phyloP scores from a whole-genome alignment of 1,139 yeast species.

The Geotrichum cucujoidarum region DNA sequence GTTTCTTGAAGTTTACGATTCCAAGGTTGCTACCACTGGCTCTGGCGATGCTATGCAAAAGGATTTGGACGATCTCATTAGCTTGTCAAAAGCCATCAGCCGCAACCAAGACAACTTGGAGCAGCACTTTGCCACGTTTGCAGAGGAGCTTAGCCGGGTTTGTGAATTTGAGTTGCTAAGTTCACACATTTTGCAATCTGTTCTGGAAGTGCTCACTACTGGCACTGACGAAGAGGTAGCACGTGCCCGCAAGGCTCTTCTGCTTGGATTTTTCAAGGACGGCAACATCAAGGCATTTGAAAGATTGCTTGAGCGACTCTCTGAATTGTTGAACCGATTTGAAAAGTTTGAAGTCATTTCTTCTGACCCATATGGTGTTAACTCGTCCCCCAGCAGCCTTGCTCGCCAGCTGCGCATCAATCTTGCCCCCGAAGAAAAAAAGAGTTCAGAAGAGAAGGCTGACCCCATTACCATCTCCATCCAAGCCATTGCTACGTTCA shows the following conservation, averaged over 20 bases:
- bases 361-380: conserved; percentile 41
- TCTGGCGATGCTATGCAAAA: conserved; percentile 12
- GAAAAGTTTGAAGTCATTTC: conserved; percentile 72
- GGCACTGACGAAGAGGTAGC: conserved; percentile 29
- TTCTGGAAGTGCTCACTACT: conserved; percentile 44
- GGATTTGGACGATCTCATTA: conserved; percentile 9
- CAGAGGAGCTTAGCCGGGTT: conserved; percentile 37
- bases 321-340: conserved; percentile 67
- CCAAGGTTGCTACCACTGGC: conserved; percentile 1
- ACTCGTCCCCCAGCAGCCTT: conserved; percentile 48
- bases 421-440: conserved; percentile 38
- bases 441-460: conserved; percentile 12
- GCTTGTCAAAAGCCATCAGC: conserved; percentile 17
- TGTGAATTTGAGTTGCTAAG: conserved; percentile 75
- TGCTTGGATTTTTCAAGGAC: conserved; percentile 43
- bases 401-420: conserved; percentile 67
- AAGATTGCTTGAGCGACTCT: conserved; percentile 52
- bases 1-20: conserved; percentile 9
- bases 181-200: conserved; percentile 55
- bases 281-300: conserved; percentile 37
- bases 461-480: conserved; percentile 46
- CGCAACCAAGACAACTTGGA: conserved; percentile 24
- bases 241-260: conserved; percentile 40
- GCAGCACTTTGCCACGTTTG: conserved; percentile 30
- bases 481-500: conserved; percentile 88